Evolutionary conservation across 768 basidiomycete genomes (phyloP).

Genomic region (Boletus patriciae): DNA sequence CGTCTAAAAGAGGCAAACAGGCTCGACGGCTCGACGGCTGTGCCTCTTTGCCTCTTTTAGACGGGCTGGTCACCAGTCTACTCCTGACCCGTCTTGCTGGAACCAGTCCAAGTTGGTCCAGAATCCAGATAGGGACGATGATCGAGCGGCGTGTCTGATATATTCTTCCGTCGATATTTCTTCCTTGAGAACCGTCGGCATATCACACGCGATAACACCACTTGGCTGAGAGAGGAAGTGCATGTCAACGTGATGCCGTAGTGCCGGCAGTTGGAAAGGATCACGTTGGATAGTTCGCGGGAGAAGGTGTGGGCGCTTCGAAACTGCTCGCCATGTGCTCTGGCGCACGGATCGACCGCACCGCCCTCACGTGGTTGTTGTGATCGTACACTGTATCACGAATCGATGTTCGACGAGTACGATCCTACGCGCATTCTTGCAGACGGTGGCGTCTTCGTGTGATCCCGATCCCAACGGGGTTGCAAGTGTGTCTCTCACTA

Average conservation of each 20-base stretch:
- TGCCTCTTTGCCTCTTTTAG: too few species aligned
- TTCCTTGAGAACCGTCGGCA: constrained; percentile 43
- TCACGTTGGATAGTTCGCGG: constrained; percentile 27
- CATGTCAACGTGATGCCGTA: constrained; percentile 49
- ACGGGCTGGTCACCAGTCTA: too few species aligned
- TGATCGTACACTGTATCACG: constrained; percentile 49
- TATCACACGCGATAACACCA: constrained; percentile 49
- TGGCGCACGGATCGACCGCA: too few species aligned
- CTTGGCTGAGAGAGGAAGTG: constrained; percentile 48
- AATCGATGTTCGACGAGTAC: constrained; percentile 50
- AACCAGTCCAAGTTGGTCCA: too few species aligned
- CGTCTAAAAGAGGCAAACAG: too few species aligned
- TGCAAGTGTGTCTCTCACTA: constrained; percentile 42
- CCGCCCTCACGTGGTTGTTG: constrained; percentile 47
- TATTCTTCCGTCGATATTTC: constrained; percentile 48
- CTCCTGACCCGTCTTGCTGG: too few species aligned
- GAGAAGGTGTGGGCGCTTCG: too few species aligned
- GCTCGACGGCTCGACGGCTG: too few species aligned
- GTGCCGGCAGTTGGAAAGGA: constrained; percentile 40
- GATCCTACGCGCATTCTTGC: constrained; percentile 44
- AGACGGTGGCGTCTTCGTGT: constrained; percentile 32
- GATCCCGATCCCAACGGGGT: constrained; percentile 34
- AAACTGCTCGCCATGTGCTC: too few species aligned
- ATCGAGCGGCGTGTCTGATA: constrained; percentile 31
- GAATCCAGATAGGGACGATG: too few species aligned